Percentiles rank a stretch among this genome's conserved stretches.
Evolutionary conservation across 2,329 filamentous ascomycete genomes (phyloP).

Genomic region (Simplicillium aogashimaense): DNA sequence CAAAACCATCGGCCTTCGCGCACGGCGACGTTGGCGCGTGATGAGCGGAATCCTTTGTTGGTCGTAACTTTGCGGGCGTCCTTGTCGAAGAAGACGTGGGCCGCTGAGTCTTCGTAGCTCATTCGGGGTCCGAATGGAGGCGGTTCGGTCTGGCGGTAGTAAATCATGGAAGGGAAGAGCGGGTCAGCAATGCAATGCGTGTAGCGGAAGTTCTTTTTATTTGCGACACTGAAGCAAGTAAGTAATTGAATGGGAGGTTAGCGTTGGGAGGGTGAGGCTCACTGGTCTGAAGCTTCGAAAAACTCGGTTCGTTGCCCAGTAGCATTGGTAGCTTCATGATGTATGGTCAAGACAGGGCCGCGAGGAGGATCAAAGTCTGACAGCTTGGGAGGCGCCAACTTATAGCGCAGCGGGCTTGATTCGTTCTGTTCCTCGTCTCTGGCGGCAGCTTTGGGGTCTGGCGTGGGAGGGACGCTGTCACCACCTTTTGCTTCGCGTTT

Average conservation of each 20-base stretch:
- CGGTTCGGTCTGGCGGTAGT: conserved; percentile 82
- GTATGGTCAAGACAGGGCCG: conserved; percentile 44
- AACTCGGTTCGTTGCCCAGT: conserved; percentile 46
- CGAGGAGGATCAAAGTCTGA: conserved; percentile 52
- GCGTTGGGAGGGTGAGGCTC: conserved; percentile 16
- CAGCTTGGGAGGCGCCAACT: conserved; percentile 51
- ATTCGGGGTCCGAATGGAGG: conserved; percentile 76
- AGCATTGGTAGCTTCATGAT: conserved; percentile 40
- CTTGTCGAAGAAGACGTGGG: conserved; percentile 73
- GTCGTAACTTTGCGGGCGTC: conserved; percentile 72
- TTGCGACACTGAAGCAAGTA: conserved; percentile 37
- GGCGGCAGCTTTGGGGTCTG: conserved; percentile 36
- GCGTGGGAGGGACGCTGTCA: conserved; percentile 44
- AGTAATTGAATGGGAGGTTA: neutral
- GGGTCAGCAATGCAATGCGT: conserved; percentile 86
- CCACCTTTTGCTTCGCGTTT: conserved; percentile 54
- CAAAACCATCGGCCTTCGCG: conserved; percentile 89
- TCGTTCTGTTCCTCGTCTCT: conserved; percentile 28
- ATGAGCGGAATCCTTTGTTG: conserved; percentile 86
- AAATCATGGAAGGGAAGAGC: conserved; percentile 73
- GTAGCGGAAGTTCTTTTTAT: conserved; percentile 74
- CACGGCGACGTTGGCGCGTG: conserved; percentile 80
- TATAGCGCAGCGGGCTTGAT: conserved; percentile 47
- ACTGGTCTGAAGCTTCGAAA: conserved; percentile 57
- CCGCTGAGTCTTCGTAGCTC: conserved; percentile 85